A percentile compares a stretch with the other conserved stretches of the same genome.
Evolutionary conservation across 2,329 filamentous ascomycete species (phyloP).

Genomic region (Venturia nashicola): DNA sequence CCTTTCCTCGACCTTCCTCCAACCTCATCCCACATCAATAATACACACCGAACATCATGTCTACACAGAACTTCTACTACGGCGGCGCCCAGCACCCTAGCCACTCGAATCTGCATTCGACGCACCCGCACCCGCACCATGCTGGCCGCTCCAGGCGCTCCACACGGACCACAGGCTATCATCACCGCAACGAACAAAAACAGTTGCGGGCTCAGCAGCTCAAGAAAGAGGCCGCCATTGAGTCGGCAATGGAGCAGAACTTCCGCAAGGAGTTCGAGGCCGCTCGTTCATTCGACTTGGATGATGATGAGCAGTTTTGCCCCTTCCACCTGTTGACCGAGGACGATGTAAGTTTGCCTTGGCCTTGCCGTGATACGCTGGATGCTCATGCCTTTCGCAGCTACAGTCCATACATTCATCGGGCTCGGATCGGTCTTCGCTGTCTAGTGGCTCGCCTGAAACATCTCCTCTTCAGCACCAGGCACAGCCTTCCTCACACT

Average conservation of each 20-base stretch:
- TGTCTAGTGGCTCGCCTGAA: constrained; percentile 88
- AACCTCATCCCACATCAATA: background rate
- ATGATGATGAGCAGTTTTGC: constrained; percentile 94
- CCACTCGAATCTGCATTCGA: constrained; percentile 40
- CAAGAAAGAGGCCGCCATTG: constrained; percentile 60
- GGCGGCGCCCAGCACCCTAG: constrained; percentile 31
- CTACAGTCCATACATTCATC: constrained; percentile 83
- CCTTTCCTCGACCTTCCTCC: background rate
- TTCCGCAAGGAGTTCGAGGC: constrained; percentile 87
- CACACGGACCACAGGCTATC: constrained; percentile 70
- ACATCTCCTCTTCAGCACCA: constrained; percentile 83
- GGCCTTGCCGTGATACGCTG: background rate
- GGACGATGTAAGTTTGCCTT: constrained; percentile 57
- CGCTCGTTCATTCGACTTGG: constrained; percentile 84
- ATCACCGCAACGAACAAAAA: constrained; percentile 58
- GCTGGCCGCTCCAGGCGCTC: constrained; percentile 75
- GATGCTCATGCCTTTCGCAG: constrained; percentile 38
- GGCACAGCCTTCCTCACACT: constrained; percentile 55
- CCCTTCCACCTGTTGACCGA: constrained; percentile 77
- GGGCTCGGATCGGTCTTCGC: constrained; percentile 81
- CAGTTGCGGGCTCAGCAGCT: constrained; percentile 57
- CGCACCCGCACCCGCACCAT: constrained; percentile 73
- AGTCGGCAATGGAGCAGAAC: constrained; percentile 61
- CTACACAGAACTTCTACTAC: constrained; percentile 33
- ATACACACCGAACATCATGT: constrained; percentile 23